Base-by-base conservation (phyloP, 805 yeast genomes). In the Candida ficus region DNA sequence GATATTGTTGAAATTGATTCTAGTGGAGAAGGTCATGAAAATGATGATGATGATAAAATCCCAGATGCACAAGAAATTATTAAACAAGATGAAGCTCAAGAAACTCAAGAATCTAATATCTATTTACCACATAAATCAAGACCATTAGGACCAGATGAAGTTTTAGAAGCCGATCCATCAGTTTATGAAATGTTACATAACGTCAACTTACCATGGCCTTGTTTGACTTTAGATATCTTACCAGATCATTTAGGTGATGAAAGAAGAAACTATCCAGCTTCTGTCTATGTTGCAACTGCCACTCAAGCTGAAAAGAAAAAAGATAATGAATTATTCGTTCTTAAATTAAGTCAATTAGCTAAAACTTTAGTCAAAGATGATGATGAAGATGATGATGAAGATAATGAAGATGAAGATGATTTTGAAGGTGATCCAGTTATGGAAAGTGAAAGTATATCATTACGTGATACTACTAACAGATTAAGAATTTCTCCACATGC, bases 141-240 rank as follows among this genome's bases (percentile, higher is more conserved):
- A 54, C 96, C 96, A 6, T 71, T 93, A 50, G 97, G 96, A 1
- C 95, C 95, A 2, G 95, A 88, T 66, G 98, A 93, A 67, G 95
- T 84, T 11, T 71, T 93, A 58, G 97, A 91, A 66, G 96, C 98
- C 2, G 99, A 93, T 65, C 96, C 96, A 33, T 70, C 89, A 7
- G 96, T 91, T 3, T 93, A 93, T 61, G 95, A 91, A 56, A 93
- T 93, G 98, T 68, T 93, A 43, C 99, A 93, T 63, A 86, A 85
- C 54, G 87, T 91, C 44, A 86, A 86, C 61, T 68, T 91, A 63
- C 95, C 95, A 54, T 93, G 98, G 98, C 98, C 99, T 11, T 89
- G 97, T 66, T 67, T 93, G 58, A 88, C 97, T 4, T 70, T 93
- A 45, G 98, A 91, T 57, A 67, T 93, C 17, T 66, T 93, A 39